phyloP scores from a whole-genome alignment of 2,329 filamentous ascomycete genomes.

The Neofusicoccum laricinum region DNA sequence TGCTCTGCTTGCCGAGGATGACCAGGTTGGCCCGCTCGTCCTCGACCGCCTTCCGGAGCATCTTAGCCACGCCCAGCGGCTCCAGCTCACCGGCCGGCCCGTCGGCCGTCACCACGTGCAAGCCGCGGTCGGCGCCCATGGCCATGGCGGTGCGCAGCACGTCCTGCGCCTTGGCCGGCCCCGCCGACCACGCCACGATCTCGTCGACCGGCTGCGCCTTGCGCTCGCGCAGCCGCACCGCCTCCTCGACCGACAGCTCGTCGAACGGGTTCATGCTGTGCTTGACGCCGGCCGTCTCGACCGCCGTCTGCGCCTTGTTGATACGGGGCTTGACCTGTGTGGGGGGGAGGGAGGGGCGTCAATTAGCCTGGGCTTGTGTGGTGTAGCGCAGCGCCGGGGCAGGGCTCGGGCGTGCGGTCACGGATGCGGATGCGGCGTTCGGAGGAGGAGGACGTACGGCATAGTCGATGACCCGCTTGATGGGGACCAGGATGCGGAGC shows the following conservation, averaged over 20 bases:
- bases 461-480: conserved; percentile 60
- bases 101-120: conserved; percentile 65
- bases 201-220: conserved; percentile 72
- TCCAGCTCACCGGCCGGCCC: conserved; percentile 70
- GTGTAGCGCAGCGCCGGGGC: neutral
- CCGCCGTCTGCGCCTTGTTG: conserved; percentile 72
- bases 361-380: conserved; percentile 11
- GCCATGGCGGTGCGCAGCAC: conserved; percentile 95
- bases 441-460: conserved; percentile 39
- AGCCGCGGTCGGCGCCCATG: conserved; percentile 90
- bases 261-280: conserved; percentile 99
- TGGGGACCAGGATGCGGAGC: conserved; percentile 54
- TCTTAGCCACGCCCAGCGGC: conserved; percentile 86
- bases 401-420: neutral
- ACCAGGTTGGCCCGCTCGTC: conserved; percentile 88
- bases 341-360: too few species aligned
- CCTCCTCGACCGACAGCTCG: conserved; percentile 96
- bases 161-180: conserved; percentile 82
- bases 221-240: conserved; percentile 89
- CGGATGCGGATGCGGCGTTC: conserved; percentile 3
- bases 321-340: conserved; percentile 65
- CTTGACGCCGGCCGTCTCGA: conserved; percentile 91
- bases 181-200: conserved; percentile 85
- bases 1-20: conserved; percentile 94
- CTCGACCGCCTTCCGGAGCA: conserved; percentile 75